Percentiles rank a stretch among this genome's conserved stretches.
Conservation (phyloP, 192 early-diverging fungal species). For the Coemansia sp. region DNA sequence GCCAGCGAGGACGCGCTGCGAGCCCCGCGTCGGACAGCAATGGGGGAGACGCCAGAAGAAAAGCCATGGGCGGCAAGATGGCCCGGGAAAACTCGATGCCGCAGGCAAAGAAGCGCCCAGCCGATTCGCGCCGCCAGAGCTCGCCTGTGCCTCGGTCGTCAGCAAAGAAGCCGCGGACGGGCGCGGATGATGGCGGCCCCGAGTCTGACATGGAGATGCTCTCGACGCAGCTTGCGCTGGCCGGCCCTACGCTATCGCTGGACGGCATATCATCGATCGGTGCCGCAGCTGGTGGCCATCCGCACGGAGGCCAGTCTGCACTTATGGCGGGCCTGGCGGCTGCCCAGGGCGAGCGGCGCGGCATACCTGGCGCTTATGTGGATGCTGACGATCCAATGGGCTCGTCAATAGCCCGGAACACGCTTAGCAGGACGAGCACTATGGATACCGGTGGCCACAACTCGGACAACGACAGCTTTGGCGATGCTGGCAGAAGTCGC, state of each 20-base stretch:
- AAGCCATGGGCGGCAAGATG: neutral
- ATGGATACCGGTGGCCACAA: slow-evolving; percentile 9
- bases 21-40: slow-evolving; percentile 21
- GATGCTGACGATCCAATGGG: slow-evolving; percentile 2
- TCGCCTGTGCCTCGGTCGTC: slow-evolving; percentile 19
- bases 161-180: slow-evolving; percentile 12
- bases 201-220: slow-evolving; percentile 14
- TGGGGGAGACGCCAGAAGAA: slow-evolving; percentile 15
- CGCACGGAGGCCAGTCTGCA: slow-evolving; percentile 1
- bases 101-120: slow-evolving; percentile 22
- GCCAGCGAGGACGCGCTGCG: slow-evolving; percentile 26
- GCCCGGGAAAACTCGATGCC: neutral
- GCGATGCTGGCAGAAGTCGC: neutral
- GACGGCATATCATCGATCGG: slow-evolving; percentile 8
- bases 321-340: slow-evolving; percentile 1
- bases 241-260: slow-evolving; percentile 11
- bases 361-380: slow-evolving; percentile 3
- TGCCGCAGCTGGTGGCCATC: neutral
- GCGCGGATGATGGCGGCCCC: slow-evolving; percentile 2
- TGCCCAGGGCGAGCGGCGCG: neutral
- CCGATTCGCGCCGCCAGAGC: slow-evolving; percentile 16
- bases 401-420: slow-evolving; percentile 5
- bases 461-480: slow-evolving; percentile 13
- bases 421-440: slow-evolving; percentile 18
- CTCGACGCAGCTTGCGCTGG: neutral